Conservation (phyloP, 192 early-diverging fungal species). For the Mortierella claussenii region DNA sequence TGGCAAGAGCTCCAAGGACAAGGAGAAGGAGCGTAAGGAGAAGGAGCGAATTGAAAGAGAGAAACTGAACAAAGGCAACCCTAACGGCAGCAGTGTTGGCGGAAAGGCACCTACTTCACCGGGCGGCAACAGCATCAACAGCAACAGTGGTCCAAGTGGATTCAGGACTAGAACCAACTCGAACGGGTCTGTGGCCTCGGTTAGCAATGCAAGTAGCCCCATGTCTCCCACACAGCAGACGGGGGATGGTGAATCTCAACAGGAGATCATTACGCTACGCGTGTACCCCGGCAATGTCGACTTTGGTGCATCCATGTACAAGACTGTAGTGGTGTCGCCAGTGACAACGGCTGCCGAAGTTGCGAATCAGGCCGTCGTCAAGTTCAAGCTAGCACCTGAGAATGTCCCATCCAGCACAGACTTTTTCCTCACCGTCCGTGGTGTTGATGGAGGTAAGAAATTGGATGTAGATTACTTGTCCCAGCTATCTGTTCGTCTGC, state of each 20-base stretch:
- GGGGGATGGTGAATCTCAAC: slow-evolving; percentile 29
- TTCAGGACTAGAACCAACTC: slow-evolving; percentile 22
- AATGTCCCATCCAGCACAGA: slow-evolving; percentile 50
- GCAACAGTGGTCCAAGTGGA: neutral
- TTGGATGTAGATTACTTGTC: too few relatives aligned
- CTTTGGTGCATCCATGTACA: slow-evolving; percentile 62
- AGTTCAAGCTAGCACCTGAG: slow-evolving; percentile 61
- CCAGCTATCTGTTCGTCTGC: too few relatives aligned
- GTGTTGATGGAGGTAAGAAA: slow-evolving; percentile 59
- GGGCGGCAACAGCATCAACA: slow-evolving; percentile 1
- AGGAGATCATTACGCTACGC: slow-evolving; percentile 58
- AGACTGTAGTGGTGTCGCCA: slow-evolving; percentile 60
- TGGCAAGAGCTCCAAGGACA: slow-evolving; percentile 49
- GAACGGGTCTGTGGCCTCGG: slow-evolving; percentile 23
- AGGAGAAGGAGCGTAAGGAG: slow-evolving; percentile 37
- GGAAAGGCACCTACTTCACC: neutral
- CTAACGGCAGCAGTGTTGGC: neutral
- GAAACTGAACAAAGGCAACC: neutral
- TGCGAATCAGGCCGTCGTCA: slow-evolving; percentile 60
- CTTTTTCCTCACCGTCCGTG: slow-evolving; percentile 64
- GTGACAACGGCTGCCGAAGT: slow-evolving; percentile 59
- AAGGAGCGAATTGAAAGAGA: slow-evolving; percentile 17
- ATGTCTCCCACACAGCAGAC: slow-evolving; percentile 23
- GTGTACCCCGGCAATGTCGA: slow-evolving; percentile 70
- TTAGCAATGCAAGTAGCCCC: neutral